Conservation (phyloP, 2,329 filamentous ascomycete species). For the Pseudogymnoascus sp. region DNA sequence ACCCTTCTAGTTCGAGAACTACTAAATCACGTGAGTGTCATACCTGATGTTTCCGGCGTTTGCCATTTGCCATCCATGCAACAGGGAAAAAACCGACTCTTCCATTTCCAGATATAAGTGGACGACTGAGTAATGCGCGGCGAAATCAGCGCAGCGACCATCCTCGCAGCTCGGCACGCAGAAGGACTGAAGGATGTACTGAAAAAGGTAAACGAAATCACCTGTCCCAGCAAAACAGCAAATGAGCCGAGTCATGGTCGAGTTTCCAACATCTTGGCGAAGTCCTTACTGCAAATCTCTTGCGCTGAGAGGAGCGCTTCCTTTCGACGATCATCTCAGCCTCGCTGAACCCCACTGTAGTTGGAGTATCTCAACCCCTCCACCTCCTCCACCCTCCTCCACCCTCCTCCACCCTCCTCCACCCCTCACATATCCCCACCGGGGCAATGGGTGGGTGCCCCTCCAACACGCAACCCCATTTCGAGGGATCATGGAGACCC, state of each 20-base stretch:
- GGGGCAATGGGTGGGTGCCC: background rate
- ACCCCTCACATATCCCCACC: background rate
- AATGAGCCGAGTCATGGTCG: slow-evolving; percentile 5
- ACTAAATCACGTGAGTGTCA: background rate
- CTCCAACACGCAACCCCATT: background rate
- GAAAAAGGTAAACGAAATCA: background rate
- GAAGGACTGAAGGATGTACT: background rate
- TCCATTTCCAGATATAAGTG: background rate
- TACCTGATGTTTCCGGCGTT: background rate
- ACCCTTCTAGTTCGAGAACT: background rate
- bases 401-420: too few species aligned
- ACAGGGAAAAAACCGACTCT: background rate
- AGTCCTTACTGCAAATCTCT: background rate
- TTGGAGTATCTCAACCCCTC: background rate
- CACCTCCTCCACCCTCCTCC: background rate
- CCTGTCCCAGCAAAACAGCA: background rate
- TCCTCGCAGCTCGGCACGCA: background rate
- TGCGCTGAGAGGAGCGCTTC: background rate
- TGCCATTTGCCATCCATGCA: background rate
- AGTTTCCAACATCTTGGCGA: slow-evolving; percentile 1
- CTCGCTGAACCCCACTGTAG: background rate
- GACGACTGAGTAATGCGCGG: background rate
- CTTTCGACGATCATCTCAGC: slow-evolving; percentile 5
- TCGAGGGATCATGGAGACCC: background rate
- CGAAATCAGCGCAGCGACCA: background rate